A percentile compares a stretch with the other conserved stretches of the same genome.
These are phyloP conservation scores for Solanum megistacrolobum DNA, from an alignment of 257 asterid genomes.

Conservation along the genomic window DNA sequence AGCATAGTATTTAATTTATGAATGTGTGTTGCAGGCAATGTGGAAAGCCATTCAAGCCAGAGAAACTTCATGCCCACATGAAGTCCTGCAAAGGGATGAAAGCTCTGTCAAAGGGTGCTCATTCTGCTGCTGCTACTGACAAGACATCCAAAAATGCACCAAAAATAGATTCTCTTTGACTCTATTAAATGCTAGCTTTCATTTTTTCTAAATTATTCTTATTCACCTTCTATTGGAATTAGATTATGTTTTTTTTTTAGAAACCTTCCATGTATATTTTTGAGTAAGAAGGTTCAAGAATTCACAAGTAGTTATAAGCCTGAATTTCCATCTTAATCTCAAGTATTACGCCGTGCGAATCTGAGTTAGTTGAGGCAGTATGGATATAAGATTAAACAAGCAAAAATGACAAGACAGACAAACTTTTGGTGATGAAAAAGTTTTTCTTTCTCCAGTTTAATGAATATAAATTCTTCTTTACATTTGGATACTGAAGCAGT, in stretches of 20 bases:
- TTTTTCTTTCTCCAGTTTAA: neutral
- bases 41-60: slow-evolving; percentile 79
- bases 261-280: slow-evolving; percentile 10
- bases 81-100: slow-evolving; percentile 71
- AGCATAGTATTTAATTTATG: neutral
- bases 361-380: neutral
- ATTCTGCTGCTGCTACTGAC: slow-evolving; percentile 18
- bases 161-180: slow-evolving; percentile 16
- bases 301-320: neutral
- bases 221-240: neutral
- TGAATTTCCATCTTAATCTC: neutral
- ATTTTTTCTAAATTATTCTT: neutral
- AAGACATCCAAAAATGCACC: slow-evolving; percentile 16
- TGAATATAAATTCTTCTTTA: neutral
- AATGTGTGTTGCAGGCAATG: slow-evolving; percentile 47
- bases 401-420: neutral
- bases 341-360: neutral
- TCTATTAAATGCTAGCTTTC: slow-evolving; percentile 7
- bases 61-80: slow-evolving; percentile 73
- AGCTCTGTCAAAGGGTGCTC: slow-evolving; percentile 29
- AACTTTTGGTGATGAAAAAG: neutral
- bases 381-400: neutral
- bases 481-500: neutral
- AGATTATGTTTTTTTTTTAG: neutral
- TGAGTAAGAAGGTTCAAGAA: slow-evolving; percentile 7